Evolutionary conservation across 164 flowering plant species (phyloP), one percentile per base, ranked within the genome.

Genomic region (Taxillus chinensis): DNA sequence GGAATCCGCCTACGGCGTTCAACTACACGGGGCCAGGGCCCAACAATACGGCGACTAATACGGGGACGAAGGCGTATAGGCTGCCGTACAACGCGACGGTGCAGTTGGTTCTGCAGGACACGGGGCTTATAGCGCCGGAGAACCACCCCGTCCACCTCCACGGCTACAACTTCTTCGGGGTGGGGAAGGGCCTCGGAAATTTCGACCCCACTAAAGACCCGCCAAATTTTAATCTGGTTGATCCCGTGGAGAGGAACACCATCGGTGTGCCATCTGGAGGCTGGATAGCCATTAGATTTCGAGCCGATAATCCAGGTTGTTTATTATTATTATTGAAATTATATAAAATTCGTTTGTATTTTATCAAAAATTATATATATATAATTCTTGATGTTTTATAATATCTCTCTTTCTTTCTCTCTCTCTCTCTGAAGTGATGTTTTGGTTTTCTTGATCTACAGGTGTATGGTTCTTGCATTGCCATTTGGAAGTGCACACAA

Each of bases 261-360:
- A 68, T 89, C 14, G 83, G 89, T 12, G 89, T 86, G 9, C 90
- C 96, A 5, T 70, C 90, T 1, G 96, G 96, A 12, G 96, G 96
- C 17, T 89, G 96, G 96, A 62, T 65, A 0, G 90, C 90, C 10
- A 78, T 89, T 51, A 77, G 96, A 75, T 86, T 89, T 69, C 74
- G 69, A 0, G 92, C 89, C 2, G 96, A 89, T 68, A 89, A 86
- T 72, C 92, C 96, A 72, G 92, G 92, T 89, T 75, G n/a, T n/a
- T n/a, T n/a, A n/a, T n/a, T 51, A 7, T 39, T 39, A 5, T n/a
- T 51, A 27, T 27, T 27, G 27, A 27, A 27, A 27, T 27, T 27
- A 27, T 27, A 27, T 27, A 27, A 27, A 27, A 27, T 27, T 27
- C 27, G 27, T 27, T 27, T 27, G 27, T 27, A 27, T 27, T 27